phyloP scores from a whole-genome alignment of 106 monocot genomes.

The Hemerocallis citrina region DNA sequence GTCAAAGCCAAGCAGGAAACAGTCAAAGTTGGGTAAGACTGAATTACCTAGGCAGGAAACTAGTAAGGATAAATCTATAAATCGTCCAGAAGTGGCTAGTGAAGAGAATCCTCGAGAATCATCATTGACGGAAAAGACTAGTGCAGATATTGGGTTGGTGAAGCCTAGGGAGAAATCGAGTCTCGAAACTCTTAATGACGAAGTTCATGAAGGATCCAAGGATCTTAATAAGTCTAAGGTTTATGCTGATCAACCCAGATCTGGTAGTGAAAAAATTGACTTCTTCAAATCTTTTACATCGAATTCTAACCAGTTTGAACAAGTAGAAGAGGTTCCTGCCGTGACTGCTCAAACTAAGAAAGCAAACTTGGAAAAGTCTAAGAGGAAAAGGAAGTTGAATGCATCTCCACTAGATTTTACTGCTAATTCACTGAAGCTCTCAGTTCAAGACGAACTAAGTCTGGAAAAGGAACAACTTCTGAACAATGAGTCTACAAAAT shows the following conservation, averaged over 20 bases:
- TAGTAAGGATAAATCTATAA: too few species aligned
- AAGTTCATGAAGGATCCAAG: neutral
- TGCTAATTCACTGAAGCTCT: neutral
- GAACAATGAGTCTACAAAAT: slow-evolving; percentile 6
- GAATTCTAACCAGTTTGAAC: slow-evolving; percentile 1
- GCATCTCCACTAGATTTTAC: slow-evolving; percentile 1
- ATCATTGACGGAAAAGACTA: neutral
- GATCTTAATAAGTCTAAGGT: neutral
- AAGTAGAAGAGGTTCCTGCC: neutral
- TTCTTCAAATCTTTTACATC: slow-evolving; percentile 16
- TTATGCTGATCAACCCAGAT: neutral
- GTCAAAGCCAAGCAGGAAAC: neutral
- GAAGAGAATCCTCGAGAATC: too few species aligned
- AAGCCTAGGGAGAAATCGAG: neutral
- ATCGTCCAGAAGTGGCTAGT: too few species aligned
- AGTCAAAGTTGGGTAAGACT: too few species aligned
- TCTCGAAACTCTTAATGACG: neutral
- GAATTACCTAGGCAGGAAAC: too few species aligned
- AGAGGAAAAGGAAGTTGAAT: slow-evolving; percentile 21
- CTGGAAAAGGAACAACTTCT: slow-evolving; percentile 1
- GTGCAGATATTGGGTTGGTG: neutral
- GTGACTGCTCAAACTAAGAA: slow-evolving; percentile 8
- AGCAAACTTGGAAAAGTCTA: slow-evolving; percentile 13
- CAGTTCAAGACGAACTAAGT: slow-evolving; percentile 7
- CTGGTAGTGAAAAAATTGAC: slow-evolving; percentile 15